Conservation (phyloP, 352 stramenopile species). For the Pythium myriotylum region DNA sequence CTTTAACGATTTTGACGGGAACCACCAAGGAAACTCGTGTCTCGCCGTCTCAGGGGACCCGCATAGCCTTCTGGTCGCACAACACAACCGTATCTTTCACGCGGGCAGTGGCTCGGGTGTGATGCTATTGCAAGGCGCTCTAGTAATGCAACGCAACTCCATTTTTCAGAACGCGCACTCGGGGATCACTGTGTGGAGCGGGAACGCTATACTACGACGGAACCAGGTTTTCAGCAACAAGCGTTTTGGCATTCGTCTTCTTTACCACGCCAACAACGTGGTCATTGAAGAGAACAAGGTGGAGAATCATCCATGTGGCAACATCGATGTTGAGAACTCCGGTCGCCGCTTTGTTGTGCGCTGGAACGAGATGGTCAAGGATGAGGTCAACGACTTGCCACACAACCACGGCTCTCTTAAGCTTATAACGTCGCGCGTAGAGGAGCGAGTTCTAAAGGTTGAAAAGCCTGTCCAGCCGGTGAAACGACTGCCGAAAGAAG, state of each 20-base stretch:
- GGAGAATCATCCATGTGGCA: slow-evolving; percentile 63
- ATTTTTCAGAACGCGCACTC: slow-evolving; percentile 59
- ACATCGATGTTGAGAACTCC: slow-evolving; percentile 76
- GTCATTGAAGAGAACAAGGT: slow-evolving; percentile 81
- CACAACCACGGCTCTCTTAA: slow-evolving; percentile 54
- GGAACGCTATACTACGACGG: slow-evolving; percentile 57
- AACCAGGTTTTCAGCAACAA: slow-evolving; percentile 71
- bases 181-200: slow-evolving; percentile 57
- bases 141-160: slow-evolving; percentile 64
- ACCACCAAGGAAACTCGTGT: slow-evolving; percentile 64
- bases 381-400: slow-evolving; percentile 51
- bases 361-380: slow-evolving; percentile 75
- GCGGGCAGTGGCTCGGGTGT: slow-evolving; percentile 61
- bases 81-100: slow-evolving; percentile 62
- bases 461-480: not conserved
- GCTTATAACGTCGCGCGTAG: slow-evolving; percentile 43
- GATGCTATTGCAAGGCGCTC: slow-evolving; percentile 49
- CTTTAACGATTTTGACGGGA: slow-evolving; percentile 75
- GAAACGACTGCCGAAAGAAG: not conserved
- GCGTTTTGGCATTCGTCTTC: slow-evolving; percentile 70
- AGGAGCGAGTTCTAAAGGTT: slow-evolving; percentile 28
- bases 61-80: slow-evolving; percentile 48
- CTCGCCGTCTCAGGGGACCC: slow-evolving; percentile 52
- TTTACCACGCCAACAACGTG: slow-evolving; percentile 71
- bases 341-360: slow-evolving; percentile 77